Evolutionary conservation across 2,329 filamentous ascomycete genomes (phyloP), one percentile per base, ranked within the genome.

Genomic region (Paraphoma sp.): DNA sequence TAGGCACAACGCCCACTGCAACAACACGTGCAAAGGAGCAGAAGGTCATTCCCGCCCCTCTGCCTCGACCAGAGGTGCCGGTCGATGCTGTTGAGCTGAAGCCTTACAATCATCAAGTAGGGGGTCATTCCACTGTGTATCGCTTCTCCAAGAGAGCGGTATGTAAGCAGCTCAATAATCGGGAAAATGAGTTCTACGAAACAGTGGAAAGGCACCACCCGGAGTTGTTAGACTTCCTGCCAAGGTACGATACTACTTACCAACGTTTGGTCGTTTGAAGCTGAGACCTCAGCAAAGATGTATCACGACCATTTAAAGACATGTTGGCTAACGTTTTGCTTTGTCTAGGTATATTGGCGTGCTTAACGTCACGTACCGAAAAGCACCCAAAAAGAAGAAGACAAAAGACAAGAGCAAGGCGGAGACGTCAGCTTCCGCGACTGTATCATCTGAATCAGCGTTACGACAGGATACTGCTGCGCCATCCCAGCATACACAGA

Each of bases 151-250:
- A 92, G 64, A 87, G 93, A 68, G 95, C 95, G 53, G 93, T 99
- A 10, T 99, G 95, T 83, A 99, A 99, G 79, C 93, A 97, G 79
- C 85, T 99, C 71, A 99, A 97, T 77, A 99, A 97, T 75, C 87
- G 94, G 70, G 95, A 99, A 75, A 99, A 99, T 77, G 92, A 97
- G 78, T 99, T 99, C 74, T 99, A 99, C 77, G 95, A 99, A 78
- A 95, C 89, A 52, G 92, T 98, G 69, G 95, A 99, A 80, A 88
- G 87, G 70, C 87, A 92, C 65, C 94, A 99, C 77, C 91, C 93
- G 62, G 90, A 97, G 72, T 84, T 99, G 69, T 81, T 99, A 57
- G 87, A 90, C 42, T 99, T 98, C 74, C 83, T 99, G 62, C 95
- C 95, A 63, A 92, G 93, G 76, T 79, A 78, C 62, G 78, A 62